phyloP scores from a whole-genome alignment of 371 early-diverging fungal genomes.

The Quaeritorhiza haematococci region DNA sequence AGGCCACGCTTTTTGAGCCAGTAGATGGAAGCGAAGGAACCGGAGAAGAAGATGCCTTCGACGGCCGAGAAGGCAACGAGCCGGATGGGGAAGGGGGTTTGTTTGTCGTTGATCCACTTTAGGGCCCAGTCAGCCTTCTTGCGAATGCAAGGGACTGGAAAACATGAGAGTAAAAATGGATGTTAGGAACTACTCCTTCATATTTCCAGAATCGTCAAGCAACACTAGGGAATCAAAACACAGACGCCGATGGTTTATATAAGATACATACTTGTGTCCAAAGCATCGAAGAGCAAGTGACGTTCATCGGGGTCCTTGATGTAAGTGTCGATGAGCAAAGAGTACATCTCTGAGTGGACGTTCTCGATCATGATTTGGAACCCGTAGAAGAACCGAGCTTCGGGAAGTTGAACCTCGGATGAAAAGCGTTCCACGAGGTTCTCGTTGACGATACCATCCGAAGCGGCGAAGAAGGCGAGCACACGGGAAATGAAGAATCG shows the following conservation, averaged over 20 bases:
- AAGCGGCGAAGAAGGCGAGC: conserved; percentile 99
- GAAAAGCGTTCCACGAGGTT: conserved; percentile 96
- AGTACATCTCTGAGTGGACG: conserved; percentile 99
- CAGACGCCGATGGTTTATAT: neutral
- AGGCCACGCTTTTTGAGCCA: conserved; percentile 99
- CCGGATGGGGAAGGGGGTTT: conserved; percentile 90
- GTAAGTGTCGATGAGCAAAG: conserved; percentile 97
- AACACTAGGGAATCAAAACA: neutral
- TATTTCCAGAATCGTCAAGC: neutral
- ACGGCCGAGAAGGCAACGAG: conserved; percentile 99
- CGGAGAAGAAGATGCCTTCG: conserved; percentile 99
- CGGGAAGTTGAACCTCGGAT: conserved; percentile 96
- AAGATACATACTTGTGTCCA: conserved; percentile 77
- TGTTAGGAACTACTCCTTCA: too few relatives aligned
- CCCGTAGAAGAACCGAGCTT: conserved; percentile 98
- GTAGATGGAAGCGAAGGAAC: conserved; percentile 98
- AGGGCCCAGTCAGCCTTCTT: conserved; percentile 99
- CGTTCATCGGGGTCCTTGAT: conserved; percentile 89
- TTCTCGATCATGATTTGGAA: conserved; percentile 99
- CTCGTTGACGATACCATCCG: conserved; percentile 99
- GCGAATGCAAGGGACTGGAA: conserved; percentile 87
- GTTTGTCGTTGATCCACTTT: conserved; percentile 87
- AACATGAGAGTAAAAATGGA: too few relatives aligned
- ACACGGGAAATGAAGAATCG: conserved; percentile 95
- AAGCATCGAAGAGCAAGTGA: conserved; percentile 91